phyloP scores from a whole-genome alignment of 192 early-diverging fungal species.

The Podila minutissima region DNA sequence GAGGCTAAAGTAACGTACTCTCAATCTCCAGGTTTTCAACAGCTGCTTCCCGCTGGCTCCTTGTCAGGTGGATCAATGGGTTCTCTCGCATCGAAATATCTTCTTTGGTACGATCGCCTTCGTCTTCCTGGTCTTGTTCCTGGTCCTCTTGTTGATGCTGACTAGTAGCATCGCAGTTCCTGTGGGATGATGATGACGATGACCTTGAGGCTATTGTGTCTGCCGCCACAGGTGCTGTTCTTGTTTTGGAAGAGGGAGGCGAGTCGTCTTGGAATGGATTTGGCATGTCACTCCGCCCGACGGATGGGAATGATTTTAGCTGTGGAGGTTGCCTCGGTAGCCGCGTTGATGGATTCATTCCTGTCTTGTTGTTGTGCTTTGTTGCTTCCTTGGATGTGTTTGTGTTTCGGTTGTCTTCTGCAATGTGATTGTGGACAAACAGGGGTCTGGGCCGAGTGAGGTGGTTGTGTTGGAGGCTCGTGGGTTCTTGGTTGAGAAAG shows the following conservation, averaged over 20 bases:
- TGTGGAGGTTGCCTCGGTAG: background rate
- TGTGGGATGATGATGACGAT: background rate
- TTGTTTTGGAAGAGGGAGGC: background rate
- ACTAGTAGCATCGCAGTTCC: background rate
- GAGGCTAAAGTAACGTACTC: constrained; percentile 11
- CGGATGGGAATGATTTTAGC: background rate
- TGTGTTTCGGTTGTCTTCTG: background rate
- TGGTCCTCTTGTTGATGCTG: background rate
- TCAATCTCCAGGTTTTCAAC: constrained; percentile 46
- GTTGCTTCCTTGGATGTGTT: background rate
- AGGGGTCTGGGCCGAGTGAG: background rate
- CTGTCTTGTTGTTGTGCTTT: background rate
- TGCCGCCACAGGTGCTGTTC: constrained; percentile 3
- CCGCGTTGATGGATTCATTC: background rate
- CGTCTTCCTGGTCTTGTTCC: background rate
- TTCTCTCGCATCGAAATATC: constrained; percentile 2
- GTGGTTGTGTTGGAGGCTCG: constrained; percentile 13
- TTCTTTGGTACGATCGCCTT: constrained; percentile 1
- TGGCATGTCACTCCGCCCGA: background rate
- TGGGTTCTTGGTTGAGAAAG: constrained; percentile 4
- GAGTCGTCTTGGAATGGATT: constrained; percentile 2
- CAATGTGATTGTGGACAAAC: background rate
- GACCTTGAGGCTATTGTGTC: constrained; percentile 17
- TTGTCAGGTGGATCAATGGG: constrained; percentile 24
- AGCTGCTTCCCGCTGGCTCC: constrained; percentile 26